These are phyloP conservation scores for Alternaria ethzedia DNA, from an alignment of 2,329 filamentous ascomycete genomes.

Conservation along the genomic window DNA sequence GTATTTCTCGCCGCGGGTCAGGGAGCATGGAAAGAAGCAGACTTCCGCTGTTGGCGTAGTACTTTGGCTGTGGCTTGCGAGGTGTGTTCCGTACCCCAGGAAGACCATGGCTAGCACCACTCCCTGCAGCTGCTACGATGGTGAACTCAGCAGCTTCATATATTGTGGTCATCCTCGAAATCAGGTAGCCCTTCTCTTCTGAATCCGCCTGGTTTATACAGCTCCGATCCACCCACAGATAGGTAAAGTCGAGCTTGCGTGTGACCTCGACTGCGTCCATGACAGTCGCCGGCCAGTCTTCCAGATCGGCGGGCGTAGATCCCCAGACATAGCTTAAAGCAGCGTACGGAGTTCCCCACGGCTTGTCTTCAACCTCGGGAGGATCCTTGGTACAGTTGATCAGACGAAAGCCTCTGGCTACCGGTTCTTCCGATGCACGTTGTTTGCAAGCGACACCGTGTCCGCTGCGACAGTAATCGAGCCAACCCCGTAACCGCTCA, in stretches of 20 bases:
- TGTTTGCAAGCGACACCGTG: constrained; percentile 11
- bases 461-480: constrained; percentile 1
- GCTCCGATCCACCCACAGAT: constrained; percentile 15
- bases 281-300: constrained; percentile 9
- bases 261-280: constrained; percentile 12
- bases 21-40: constrained; percentile 11
- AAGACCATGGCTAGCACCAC: constrained; percentile 9
- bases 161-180: constrained; percentile 17
- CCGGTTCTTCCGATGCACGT: constrained; percentile 2
- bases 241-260: background rate
- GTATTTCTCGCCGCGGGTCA: constrained; percentile 6
- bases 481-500: background rate
- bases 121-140: constrained; percentile 15
- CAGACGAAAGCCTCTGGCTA: constrained; percentile 12
- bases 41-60: constrained; percentile 7
- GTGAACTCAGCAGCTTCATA: constrained; percentile 16
- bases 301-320: background rate
- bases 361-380: constrained; percentile 11
- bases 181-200: constrained; percentile 5
- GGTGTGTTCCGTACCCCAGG: constrained; percentile 6
- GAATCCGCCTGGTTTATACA: constrained; percentile 13
- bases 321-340: constrained; percentile 25
- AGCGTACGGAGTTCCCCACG: constrained; percentile 14
- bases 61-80: constrained; percentile 13
- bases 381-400: constrained; percentile 11